phyloP scores from a whole-genome alignment of 2,329 filamentous ascomycete genomes.

The Xenoacremonium recifei region DNA sequence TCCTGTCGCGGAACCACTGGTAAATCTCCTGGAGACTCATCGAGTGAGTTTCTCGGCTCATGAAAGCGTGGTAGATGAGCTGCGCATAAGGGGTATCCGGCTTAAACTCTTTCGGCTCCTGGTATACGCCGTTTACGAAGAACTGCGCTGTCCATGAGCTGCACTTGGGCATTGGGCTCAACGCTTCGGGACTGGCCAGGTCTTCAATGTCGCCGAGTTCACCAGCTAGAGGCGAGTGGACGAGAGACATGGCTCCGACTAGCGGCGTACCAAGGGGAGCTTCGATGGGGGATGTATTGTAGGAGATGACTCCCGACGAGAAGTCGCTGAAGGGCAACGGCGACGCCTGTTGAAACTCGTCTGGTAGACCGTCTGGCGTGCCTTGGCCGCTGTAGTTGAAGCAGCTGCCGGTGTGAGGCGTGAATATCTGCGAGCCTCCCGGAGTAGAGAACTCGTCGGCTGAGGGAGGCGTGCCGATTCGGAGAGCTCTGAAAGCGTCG shows the following conservation, averaged over 20 bases:
- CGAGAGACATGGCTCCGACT: no score
- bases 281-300: constrained; percentile 19
- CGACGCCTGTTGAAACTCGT: background rate
- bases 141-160: no score
- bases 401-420: constrained; percentile 16
- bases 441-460: constrained; percentile 15
- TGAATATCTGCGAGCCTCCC: constrained; percentile 16
- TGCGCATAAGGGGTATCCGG: constrained; percentile 82
- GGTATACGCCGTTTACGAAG: no score
- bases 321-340: constrained; percentile 7
- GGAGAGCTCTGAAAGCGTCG: constrained; percentile 18
- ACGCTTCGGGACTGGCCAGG: no score
- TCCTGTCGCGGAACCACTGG: constrained; percentile 82
- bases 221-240: no score
- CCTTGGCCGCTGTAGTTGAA: constrained; percentile 14
- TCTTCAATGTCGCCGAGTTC: no score
- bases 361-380: constrained; percentile 17
- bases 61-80: constrained; percentile 75
- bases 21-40: constrained; percentile 88
- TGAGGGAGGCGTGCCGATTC: constrained; percentile 26
- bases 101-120: constrained; percentile 11
- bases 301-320: constrained; percentile 15
- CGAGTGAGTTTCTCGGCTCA: constrained; percentile 61
- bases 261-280: constrained; percentile 11
- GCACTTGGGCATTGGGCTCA: no score